A percentile compares a stretch with the other conserved stretches of the same genome.
Conservation (phyloP, 2,329 filamentous ascomycete species). For the Diplodia corticola region DNA sequence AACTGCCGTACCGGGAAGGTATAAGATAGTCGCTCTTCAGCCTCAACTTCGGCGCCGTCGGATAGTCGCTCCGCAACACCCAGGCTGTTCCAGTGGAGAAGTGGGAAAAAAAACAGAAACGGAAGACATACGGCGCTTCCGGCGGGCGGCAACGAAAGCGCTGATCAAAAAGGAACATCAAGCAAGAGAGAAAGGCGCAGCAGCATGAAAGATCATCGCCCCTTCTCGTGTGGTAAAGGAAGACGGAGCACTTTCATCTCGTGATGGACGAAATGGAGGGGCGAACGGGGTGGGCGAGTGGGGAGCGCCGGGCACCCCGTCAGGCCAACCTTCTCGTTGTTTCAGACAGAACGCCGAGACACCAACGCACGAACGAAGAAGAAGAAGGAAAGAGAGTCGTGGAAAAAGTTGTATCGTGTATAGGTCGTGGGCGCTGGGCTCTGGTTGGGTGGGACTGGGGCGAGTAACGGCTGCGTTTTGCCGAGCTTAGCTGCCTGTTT, state of each 20-base stretch:
- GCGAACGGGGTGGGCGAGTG: no score
- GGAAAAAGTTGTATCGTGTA: background rate
- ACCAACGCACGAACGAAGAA: background rate
- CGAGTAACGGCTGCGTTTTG: background rate
- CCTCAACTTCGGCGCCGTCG: background rate
- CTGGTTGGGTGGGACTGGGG: background rate
- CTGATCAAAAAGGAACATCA: background rate
- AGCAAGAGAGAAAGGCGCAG: no score
- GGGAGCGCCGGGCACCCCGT: background rate
- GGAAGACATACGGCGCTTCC: no score
- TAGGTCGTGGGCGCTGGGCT: background rate
- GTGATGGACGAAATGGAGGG: background rate
- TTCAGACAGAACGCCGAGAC: conserved; percentile 3
- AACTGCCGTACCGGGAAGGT: background rate
- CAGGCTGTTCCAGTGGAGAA: background rate
- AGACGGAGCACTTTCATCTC: background rate
- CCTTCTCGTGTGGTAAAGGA: background rate
- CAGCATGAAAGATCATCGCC: conserved; percentile 8
- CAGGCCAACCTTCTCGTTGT: conserved; percentile 1
- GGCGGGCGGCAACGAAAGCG: background rate
- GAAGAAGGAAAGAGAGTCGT: background rate
- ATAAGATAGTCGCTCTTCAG: background rate
- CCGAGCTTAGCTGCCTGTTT: background rate
- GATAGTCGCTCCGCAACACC: background rate
- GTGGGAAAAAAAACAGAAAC: background rate